A percentile compares a stretch with the other conserved stretches of the same genome.
Conservation (phyloP, 306 rosid genomes). For the Lathyrus aphaca region DNA sequence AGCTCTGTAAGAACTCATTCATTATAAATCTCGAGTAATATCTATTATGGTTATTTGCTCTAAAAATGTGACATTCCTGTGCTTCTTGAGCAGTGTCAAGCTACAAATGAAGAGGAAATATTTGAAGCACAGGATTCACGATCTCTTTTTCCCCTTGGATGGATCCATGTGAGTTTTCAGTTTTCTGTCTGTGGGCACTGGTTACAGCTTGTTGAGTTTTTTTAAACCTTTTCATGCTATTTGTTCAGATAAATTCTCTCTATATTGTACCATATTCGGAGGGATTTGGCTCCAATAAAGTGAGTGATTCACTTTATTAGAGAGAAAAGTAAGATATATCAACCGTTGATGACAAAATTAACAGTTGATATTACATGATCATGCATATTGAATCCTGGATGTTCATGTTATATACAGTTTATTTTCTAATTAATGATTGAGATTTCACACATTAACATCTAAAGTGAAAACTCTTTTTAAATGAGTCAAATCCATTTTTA, state of each 20-base stretch:
- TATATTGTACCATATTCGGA: not conserved
- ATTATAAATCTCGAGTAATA: slow-evolving; percentile 29
- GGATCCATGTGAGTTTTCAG: slow-evolving; percentile 88
- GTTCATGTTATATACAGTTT: slow-evolving; percentile 4
- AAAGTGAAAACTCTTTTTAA: not conserved
- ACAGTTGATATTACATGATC: not conserved
- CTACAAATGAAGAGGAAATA: slow-evolving; percentile 95
- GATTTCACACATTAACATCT: not conserved
- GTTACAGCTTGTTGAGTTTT: slow-evolving; percentile 11
- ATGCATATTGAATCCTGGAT: slow-evolving; percentile 2
- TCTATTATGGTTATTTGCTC: slow-evolving; percentile 28
- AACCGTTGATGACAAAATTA: not conserved
- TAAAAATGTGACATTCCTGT: slow-evolving; percentile 10
- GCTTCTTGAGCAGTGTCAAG: slow-evolving; percentile 72
- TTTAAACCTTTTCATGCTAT: slow-evolving; percentile 7
- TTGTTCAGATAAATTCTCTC: slow-evolving; percentile 26
- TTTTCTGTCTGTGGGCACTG: slow-evolving; percentile 17
- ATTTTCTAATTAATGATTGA: slow-evolving; percentile 8
- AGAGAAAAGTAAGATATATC: not conserved
- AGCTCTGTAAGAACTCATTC: slow-evolving; percentile 70
- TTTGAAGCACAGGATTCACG: slow-evolving; percentile 90
- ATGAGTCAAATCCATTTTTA: not conserved
- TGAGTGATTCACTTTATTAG: not conserved
- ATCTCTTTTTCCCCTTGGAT: slow-evolving; percentile 96
- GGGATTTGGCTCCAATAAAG: slow-evolving; percentile 8